Evolutionary conservation across 345 rosid species (phyloP).

Genomic region (Bruguiera sexangula): DNA sequence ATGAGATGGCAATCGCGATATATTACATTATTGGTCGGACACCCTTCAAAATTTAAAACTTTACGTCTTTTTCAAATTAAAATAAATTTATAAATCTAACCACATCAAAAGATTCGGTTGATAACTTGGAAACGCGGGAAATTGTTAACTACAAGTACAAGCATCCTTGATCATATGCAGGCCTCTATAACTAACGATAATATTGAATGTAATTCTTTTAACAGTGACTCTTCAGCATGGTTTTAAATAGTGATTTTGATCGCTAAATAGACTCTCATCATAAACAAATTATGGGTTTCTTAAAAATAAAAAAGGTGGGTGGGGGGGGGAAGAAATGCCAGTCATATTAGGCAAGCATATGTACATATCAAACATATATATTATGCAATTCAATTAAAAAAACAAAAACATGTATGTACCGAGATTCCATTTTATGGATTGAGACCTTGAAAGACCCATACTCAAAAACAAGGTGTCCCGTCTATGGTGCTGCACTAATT

Average conservation of each 20-base stretch:
- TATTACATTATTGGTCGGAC: conserved; percentile 24
- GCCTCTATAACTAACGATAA: background rate
- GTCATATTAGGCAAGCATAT: background rate
- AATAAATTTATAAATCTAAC: background rate
- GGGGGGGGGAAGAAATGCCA: background rate
- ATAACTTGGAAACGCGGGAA: conserved; percentile 60
- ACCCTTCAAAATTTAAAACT: conserved; percentile 18
- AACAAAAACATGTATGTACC: no score
- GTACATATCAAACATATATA: background rate
- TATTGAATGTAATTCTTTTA: no score
- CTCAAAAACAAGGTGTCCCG: no score
- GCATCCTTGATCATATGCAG: conserved; percentile 37
- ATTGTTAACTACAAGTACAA: conserved; percentile 72
- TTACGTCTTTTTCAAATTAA: conserved; percentile 44
- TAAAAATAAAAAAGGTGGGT: no score
- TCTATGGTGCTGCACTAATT: no score
- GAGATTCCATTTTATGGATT: no score
- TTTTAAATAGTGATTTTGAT: no score
- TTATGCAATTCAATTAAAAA: background rate
- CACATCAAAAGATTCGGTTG: conserved; percentile 56
- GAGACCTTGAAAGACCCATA: no score
- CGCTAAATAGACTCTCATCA: no score
- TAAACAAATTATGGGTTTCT: no score
- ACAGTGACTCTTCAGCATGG: no score
- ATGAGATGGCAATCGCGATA: conserved; percentile 22